Evolutionary conservation across 768 basidiomycete genomes (phyloP).

Genomic region (Termitomyces eurrhizus): DNA sequence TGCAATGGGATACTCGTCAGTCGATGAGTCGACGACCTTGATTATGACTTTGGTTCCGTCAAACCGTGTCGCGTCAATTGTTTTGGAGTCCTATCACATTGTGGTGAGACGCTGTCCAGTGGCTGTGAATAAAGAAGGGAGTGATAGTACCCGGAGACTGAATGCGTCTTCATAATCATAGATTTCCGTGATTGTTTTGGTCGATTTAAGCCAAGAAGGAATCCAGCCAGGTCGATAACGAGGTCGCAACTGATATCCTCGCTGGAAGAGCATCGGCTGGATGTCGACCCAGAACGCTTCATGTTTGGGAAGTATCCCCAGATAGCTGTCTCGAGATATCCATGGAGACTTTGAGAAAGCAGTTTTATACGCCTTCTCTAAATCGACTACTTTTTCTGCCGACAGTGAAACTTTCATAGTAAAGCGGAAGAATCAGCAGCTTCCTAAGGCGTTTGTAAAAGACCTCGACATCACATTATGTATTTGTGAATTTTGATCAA

Average conservation of each 20-base stretch:
- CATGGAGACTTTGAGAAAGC: background rate
- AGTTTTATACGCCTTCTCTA: background rate
- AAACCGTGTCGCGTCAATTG: background rate
- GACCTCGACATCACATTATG: no score
- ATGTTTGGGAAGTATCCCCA: background rate
- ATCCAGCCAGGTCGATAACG: constrained; percentile 8
- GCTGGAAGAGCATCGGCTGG: background rate
- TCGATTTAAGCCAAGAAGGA: background rate
- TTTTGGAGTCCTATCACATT: background rate
- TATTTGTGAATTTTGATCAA: no score
- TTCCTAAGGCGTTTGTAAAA: background rate
- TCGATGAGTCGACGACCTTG: background rate
- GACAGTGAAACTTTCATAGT: background rate
- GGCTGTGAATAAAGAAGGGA: background rate
- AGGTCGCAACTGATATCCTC: constrained; percentile 3
- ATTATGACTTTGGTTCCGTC: background rate
- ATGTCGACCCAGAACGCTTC: background rate
- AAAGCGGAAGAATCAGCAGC: background rate
- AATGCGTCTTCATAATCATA: background rate
- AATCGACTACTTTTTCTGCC: background rate
- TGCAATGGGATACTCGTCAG: background rate
- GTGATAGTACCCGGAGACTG: background rate
- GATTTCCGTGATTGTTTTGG: background rate
- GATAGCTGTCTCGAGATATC: background rate
- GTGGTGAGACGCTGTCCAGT: background rate